Percentiles rank a stretch among this genome's conserved stretches.
phyloP scores from a whole-genome alignment of 2,329 filamentous ascomycete genomes.

The Botrytis medusae region DNA sequence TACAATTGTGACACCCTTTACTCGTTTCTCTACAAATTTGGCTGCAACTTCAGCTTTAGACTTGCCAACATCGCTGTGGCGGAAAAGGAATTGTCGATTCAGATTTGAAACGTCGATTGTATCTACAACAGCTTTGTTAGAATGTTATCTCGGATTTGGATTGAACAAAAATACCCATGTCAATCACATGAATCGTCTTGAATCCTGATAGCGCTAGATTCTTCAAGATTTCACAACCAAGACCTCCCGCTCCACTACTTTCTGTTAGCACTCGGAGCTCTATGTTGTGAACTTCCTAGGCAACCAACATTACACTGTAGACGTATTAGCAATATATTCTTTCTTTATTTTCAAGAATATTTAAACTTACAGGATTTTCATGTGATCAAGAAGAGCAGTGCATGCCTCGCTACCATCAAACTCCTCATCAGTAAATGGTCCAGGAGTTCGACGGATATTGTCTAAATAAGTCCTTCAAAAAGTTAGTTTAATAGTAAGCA shows the following conservation, averaged over 20 bases:
- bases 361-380: conserved; percentile 67
- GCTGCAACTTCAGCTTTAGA: conserved; percentile 93
- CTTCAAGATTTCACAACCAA: conserved; percentile 96
- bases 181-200: conserved; percentile 96
- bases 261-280: neutral
- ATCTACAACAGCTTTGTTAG: conserved; percentile 53
- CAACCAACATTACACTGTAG: conserved; percentile 38
- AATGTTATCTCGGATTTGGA: neutral
- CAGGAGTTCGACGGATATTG: conserved; percentile 70
- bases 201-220: conserved; percentile 94
- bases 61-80: conserved; percentile 85
- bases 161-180: conserved; percentile 72
- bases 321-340: conserved; percentile 30
- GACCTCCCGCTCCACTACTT: conserved; percentile 80
- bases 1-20: conserved; percentile 89
- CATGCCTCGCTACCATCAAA: conserved; percentile 50
- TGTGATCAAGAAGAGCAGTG: conserved; percentile 58
- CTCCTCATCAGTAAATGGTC: conserved; percentile 75
- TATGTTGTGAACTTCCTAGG: conserved; percentile 12
- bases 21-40: conserved; percentile 82
- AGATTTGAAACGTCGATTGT: conserved; percentile 98
- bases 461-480: conserved; percentile 77
- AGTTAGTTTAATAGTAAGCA: neutral
- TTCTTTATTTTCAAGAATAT: neutral
- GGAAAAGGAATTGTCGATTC: conserved; percentile 96